phyloP scores from a whole-genome alignment of 2,329 filamentous ascomycete species.

The Cytospora paraplurivora region DNA sequence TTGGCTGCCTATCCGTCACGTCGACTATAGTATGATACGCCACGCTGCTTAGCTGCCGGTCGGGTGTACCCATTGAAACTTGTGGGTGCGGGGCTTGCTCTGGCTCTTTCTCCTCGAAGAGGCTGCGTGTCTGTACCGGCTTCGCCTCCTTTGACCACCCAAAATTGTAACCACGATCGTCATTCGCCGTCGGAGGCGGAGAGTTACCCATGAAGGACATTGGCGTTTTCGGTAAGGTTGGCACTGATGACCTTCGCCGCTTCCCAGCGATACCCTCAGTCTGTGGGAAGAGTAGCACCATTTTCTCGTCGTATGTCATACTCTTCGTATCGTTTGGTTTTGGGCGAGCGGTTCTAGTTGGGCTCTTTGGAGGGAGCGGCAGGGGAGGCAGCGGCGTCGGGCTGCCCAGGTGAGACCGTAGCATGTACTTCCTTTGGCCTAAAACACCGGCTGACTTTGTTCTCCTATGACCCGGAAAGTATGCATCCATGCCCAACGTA shows the following conservation, averaged over 20 bases:
- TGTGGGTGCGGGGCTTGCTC: conserved; percentile 22
- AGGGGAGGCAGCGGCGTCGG: conserved; percentile 55
- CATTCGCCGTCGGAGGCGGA: conserved; percentile 33
- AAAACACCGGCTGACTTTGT: conserved; percentile 54
- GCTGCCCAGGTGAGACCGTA: conserved; percentile 47
- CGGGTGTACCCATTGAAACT: conserved; percentile 11
- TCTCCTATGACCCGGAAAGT: conserved; percentile 48
- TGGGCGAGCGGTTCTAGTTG: conserved; percentile 37
- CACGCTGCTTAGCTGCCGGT: conserved; percentile 36
- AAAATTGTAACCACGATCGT: conserved; percentile 33
- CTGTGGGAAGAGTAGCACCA: conserved; percentile 52
- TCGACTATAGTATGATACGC: conserved; percentile 38
- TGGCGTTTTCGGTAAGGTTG: conserved; percentile 46
- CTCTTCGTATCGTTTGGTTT: conserved; percentile 57
- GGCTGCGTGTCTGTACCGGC: conserved; percentile 43
- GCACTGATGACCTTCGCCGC: conserved; percentile 46
- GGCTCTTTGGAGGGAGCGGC: conserved; percentile 48
- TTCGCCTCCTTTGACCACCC: conserved; percentile 42
- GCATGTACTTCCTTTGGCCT: conserved; percentile 47
- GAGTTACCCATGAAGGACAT: conserved; percentile 35
- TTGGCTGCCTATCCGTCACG: conserved; percentile 38
- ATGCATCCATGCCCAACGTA: conserved; percentile 36
- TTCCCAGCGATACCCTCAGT: conserved; percentile 34
- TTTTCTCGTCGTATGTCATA: conserved; percentile 62
- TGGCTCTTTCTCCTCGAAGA: conserved; percentile 37